Conservation (phyloP, 345 rosid genomes). For the Eucalyptus erythrocorys region DNA sequence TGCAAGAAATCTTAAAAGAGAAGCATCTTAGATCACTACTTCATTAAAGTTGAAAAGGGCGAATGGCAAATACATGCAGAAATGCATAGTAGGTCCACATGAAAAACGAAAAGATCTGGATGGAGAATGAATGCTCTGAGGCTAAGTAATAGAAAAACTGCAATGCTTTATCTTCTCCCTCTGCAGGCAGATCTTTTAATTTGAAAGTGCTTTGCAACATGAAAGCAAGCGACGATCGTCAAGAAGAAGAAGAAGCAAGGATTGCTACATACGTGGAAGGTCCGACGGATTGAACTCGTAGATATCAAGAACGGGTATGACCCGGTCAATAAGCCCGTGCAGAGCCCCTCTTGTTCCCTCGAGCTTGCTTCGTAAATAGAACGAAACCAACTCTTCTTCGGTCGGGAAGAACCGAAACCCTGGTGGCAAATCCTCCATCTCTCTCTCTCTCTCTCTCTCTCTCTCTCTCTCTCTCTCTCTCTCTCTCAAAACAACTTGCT, state of each 20-base stretch:
- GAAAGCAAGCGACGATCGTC: background rate
- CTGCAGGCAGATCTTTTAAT: background rate
- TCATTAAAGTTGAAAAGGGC: background rate
- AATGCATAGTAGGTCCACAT: background rate
- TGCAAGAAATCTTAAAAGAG: background rate
- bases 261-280: constrained; percentile 24
- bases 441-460: background rate
- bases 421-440: constrained; percentile 18
- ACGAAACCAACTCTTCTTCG: constrained; percentile 43
- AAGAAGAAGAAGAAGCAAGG: background rate
- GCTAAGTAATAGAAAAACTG: background rate
- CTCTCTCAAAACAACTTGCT: background rate
- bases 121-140: background rate
- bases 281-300: constrained; percentile 31
- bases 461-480: background rate
- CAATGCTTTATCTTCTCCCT: background rate
- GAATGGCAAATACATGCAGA: background rate
- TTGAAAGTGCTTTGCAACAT: background rate
- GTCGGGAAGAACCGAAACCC: constrained; percentile 66
- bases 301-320: constrained; percentile 42
- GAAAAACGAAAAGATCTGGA: background rate
- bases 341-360: constrained; percentile 15
- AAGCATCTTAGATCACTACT: background rate
- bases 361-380: constrained; percentile 29
- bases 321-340: constrained; percentile 16